phyloP scores from a whole-genome alignment of 2,329 filamentous ascomycete genomes.

The Pleomassaria siparia region DNA sequence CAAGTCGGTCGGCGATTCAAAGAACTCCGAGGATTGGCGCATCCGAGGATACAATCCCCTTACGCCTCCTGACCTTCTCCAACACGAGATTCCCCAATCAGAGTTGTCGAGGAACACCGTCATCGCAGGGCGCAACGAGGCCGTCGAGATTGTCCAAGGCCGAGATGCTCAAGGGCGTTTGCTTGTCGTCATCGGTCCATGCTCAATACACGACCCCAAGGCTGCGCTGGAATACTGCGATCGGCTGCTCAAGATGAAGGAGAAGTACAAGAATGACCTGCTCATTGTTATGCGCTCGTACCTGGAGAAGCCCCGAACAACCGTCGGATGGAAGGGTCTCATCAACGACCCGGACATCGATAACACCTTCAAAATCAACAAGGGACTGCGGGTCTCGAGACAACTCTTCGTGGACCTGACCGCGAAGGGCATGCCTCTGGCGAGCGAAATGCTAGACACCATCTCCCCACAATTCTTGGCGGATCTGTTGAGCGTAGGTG shows the following conservation, averaged over 20 bases:
- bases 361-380: constrained; percentile 99
- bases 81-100: constrained; percentile 78
- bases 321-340: constrained; percentile 97
- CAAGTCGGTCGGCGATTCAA: constrained; percentile 51
- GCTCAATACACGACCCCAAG: constrained; percentile 93
- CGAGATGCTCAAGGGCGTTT: constrained; percentile 59
- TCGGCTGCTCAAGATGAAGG: constrained; percentile 74
- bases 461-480: constrained; percentile 97
- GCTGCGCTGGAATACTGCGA: constrained; percentile 93
- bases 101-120: constrained; percentile 57
- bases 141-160: constrained; percentile 63
- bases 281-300: constrained; percentile 97
- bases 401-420: constrained; percentile 94
- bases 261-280: constrained; percentile 86
- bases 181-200: constrained; percentile 86
- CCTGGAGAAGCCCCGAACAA: constrained; percentile 97
- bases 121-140: constrained; percentile 60
- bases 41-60: constrained; percentile 87
- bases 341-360: constrained; percentile 99
- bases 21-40: constrained; percentile 54
- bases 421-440: constrained; percentile 89
- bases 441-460: constrained; percentile 96
- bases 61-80: constrained; percentile 89
- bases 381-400: constrained; percentile 82
- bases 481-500: constrained; percentile 87